phyloP scores from a whole-genome alignment of 345 rosid species.

The Kernera saxatilis region DNA sequence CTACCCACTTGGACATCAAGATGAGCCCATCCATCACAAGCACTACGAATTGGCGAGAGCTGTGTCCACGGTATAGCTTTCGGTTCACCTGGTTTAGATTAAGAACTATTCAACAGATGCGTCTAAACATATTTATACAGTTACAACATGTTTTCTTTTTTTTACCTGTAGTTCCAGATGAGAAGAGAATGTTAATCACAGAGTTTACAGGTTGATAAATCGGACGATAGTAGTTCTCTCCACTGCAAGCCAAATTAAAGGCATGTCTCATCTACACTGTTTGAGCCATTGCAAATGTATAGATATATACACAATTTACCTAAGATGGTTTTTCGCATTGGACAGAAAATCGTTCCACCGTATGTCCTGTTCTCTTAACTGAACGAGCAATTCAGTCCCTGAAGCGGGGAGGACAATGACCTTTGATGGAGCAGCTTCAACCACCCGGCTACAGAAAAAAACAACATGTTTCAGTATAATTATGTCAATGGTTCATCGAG shows the following conservation, averaged over 20 bases:
- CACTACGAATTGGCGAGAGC: slow-evolving; percentile 61
- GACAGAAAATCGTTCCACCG: slow-evolving; percentile 69
- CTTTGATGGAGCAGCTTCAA: slow-evolving; percentile 67
- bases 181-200: slow-evolving; percentile 72
- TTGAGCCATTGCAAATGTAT: neutral
- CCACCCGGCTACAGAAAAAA: slow-evolving; percentile 55
- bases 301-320: slow-evolving; percentile 37
- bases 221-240: slow-evolving; percentile 41
- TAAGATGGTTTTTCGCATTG: slow-evolving; percentile 26
- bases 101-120: neutral
- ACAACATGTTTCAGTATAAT: neutral
- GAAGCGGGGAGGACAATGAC: slow-evolving; percentile 63
- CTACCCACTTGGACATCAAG: slow-evolving; percentile 49
- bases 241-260: slow-evolving; percentile 27
- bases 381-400: slow-evolving; percentile 43
- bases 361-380: slow-evolving; percentile 62
- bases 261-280: neutral
- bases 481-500: neutral
- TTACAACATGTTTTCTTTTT: neutral
- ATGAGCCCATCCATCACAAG: slow-evolving; percentile 67
- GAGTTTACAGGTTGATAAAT: slow-evolving; percentile 53
- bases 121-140: neutral
- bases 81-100: slow-evolving; percentile 61
- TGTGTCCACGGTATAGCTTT: slow-evolving; percentile 97
- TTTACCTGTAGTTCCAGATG: slow-evolving; percentile 91